These are phyloP conservation scores for Gloeophyllum trabeum DNA, from an alignment of 768 basidiomycete species.

Conservation along the genomic window DNA sequence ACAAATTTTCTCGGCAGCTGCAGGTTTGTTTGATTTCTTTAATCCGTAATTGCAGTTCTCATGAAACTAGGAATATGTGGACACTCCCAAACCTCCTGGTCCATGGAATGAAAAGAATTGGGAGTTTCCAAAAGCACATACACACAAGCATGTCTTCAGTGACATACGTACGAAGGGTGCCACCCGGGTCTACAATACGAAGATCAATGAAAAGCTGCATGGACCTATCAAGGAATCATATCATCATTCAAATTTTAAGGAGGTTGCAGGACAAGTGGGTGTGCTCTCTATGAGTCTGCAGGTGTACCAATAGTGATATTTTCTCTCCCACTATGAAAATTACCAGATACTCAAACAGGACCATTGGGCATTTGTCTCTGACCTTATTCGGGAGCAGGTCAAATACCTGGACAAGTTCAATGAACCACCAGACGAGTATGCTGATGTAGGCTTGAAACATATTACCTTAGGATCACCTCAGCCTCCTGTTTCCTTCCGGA, in stretches of 20 bases:
- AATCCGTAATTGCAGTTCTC: neutral
- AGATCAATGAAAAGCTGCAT: conserved; percentile 4
- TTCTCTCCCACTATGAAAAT: neutral
- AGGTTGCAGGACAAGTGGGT: too few relatives aligned
- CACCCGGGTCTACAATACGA: conserved; percentile 1
- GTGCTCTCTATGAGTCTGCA: conserved; percentile 4
- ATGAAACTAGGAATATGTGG: neutral
- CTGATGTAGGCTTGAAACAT: neutral
- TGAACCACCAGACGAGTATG: neutral
- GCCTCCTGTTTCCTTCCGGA: neutral
- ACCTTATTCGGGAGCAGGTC: conserved; percentile 1
- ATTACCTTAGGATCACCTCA: neutral
- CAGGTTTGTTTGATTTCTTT: conserved; percentile 10
- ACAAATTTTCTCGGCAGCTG: conserved; percentile 9
- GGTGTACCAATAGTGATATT: conserved; percentile 1
- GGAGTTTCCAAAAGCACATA: conserved; percentile 6
- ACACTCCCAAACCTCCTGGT: too few relatives aligned
- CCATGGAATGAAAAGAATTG: conserved; percentile 6
- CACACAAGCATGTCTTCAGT: conserved; percentile 1
- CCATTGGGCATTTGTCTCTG: neutral
- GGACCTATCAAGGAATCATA: conserved; percentile 1
- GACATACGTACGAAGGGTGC: neutral
- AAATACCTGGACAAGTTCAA: neutral
- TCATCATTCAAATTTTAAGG: neutral
- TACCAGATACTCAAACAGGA: conserved; percentile 4